Base-by-base conservation (phyloP, 1,139 yeast species). In the Taiozyma sp. region DNA sequence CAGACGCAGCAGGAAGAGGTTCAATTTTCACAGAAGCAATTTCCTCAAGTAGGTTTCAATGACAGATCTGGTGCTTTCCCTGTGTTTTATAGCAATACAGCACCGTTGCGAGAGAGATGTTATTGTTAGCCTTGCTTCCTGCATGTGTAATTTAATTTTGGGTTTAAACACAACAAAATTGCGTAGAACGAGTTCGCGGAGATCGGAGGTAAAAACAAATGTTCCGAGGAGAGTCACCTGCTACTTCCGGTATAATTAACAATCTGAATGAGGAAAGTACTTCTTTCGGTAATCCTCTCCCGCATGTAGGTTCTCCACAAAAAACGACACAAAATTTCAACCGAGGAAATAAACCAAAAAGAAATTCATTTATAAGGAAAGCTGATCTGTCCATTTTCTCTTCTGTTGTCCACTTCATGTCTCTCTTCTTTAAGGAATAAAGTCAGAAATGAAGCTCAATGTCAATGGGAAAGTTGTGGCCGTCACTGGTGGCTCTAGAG, bases 401-500 rank as follows among this genome's bases (percentile, higher is more conserved):
- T 13, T 9, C 14, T 7, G 2, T 32, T 28, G 13, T 30, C 34
- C 14, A 1, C 19, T 32, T n/a, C n/a, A 4, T 24, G 27, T n/a
- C 36, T 32, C 36, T 2, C 2, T 32, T 13, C 16, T 12, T 28
- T 1, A 14, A 32, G 14, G 6, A 28, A 30, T 10, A 19, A 54
- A n/a, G 36, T 32, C 36, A n/a, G 9, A 9, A 5, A 38, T 38
- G 41, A 38, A 38, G 41, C 53, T 66, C n/a, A 65, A 66, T 51
- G 84, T 83, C 38, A 70, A 80, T 51, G 89, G 86, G 36, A 86
- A 86, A 66, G 75, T 77, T 8, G 92, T 89, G 2, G 80, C 83
- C 14, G 75, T 87, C 57, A 87, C 93, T n/a, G 95, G 93, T 19
- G 91, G 92, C 42, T 80, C 90, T 44, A 74, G 93, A 59, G 93